These are phyloP conservation scores for Neonectria neomacrospora DNA, from an alignment of 2,329 filamentous ascomycete species.

Conservation along the genomic window DNA sequence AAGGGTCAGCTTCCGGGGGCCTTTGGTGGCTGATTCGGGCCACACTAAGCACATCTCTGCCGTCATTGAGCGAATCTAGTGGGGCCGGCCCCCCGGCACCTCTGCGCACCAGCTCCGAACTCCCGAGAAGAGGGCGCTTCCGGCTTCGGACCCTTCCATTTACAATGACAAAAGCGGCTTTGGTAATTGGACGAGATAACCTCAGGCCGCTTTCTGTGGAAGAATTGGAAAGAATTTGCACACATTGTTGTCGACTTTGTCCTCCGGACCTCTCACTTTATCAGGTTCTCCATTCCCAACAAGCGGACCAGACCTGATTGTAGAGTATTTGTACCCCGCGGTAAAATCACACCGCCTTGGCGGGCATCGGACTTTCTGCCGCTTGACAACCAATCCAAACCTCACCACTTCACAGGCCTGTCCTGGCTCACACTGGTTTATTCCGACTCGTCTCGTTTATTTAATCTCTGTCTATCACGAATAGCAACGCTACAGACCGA, in stretches of 20 bases:
- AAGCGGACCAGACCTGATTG: neutral
- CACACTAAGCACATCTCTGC: slow-evolving; percentile 20
- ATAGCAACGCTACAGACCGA: neutral
- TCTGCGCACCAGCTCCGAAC: slow-evolving; percentile 7
- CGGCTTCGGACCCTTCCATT: slow-evolving; percentile 42
- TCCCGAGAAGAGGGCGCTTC: slow-evolving; percentile 17
- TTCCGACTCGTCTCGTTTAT: neutral
- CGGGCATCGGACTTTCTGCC: slow-evolving; percentile 31
- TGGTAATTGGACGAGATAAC: slow-evolving; percentile 36
- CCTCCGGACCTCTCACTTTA: neutral
- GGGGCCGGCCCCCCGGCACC: slow-evolving; percentile 30
- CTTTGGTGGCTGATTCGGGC: slow-evolving; percentile 3
- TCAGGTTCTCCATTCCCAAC: neutral
- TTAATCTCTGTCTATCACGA: neutral
- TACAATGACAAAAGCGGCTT: slow-evolving; percentile 41
- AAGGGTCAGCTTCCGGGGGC: slow-evolving; percentile 18
- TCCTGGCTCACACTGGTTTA: slow-evolving; percentile 9
- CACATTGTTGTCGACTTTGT: neutral
- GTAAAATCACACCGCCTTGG: slow-evolving; percentile 41
- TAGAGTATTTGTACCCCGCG: slow-evolving; percentile 39
- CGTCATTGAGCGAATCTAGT: slow-evolving; percentile 40
- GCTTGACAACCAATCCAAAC: slow-evolving; percentile 13
- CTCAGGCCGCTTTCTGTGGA: neutral
- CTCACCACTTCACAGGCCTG: slow-evolving; percentile 7
- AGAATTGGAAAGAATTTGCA: neutral